phyloP scores from a whole-genome alignment of 805 yeast genomes.

The Cyberlindnera maclurae region DNA sequence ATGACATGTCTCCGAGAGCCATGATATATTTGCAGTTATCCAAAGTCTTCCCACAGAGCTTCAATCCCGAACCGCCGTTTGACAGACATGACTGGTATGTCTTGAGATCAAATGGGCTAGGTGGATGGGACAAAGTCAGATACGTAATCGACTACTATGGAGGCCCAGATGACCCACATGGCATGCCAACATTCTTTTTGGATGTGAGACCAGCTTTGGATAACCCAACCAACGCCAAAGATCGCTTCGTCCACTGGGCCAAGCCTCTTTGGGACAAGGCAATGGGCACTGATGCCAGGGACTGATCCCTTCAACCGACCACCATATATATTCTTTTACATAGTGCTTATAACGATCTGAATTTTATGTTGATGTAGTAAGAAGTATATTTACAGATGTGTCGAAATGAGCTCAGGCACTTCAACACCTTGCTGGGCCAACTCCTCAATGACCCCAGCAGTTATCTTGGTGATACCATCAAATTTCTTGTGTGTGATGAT shows the following conservation, averaged over 20 bases:
- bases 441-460: constrained; percentile 7
- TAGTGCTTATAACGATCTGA: not conserved
- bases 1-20: constrained; percentile 83
- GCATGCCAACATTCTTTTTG: constrained; percentile 84
- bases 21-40: constrained; percentile 58
- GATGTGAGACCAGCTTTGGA: constrained; percentile 97
- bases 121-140: constrained; percentile 63
- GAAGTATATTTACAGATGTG: constrained; percentile 5
- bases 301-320: not conserved
- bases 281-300: constrained; percentile 27
- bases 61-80: constrained; percentile 79
- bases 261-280: constrained; percentile 65
- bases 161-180: constrained; percentile 89
- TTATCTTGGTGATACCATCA: constrained; percentile 1
- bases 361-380: not conserved
- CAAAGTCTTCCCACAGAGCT: constrained; percentile 62
- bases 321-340: not conserved
- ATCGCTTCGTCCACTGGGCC: constrained; percentile 64
- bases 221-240: constrained; percentile 50
- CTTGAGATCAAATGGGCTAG: constrained; percentile 47
- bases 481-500: constrained; percentile 7
- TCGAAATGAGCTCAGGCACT: constrained; percentile 13
- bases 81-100: constrained; percentile 99
- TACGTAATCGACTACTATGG: constrained; percentile 94
- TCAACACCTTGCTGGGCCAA: constrained; percentile 7